Evolutionary conservation across 805 yeast species (phyloP).

Genomic region (Saturnispora mendoncae): DNA sequence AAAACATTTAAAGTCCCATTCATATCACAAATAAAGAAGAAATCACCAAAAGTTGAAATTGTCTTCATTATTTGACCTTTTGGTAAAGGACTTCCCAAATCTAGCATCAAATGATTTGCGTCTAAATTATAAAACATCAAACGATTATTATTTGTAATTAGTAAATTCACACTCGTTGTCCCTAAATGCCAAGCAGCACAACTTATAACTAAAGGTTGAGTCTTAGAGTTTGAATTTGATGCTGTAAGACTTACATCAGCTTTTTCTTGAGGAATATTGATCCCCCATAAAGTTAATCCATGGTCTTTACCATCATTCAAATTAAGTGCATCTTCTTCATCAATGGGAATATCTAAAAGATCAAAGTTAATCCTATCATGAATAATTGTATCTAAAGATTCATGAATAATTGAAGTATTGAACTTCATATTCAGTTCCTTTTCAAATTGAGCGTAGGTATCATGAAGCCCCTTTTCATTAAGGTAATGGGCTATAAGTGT

Average conservation of each 20-base stretch:
- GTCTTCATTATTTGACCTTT: slow-evolving; percentile 17
- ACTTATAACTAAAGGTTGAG: slow-evolving; percentile 3
- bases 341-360: slow-evolving; percentile 10
- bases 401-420: slow-evolving; percentile 22
- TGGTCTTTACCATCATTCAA: slow-evolving; percentile 15
- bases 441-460: slow-evolving; percentile 43
- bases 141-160: slow-evolving; percentile 23
- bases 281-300: slow-evolving; percentile 23
- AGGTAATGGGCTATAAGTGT: slow-evolving; percentile 52
- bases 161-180: slow-evolving; percentile 16
- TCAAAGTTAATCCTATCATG: slow-evolving; percentile 27
- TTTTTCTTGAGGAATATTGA: slow-evolving; percentile 15
- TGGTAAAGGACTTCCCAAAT: slow-evolving; percentile 13
- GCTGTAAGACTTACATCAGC: slow-evolving; percentile 14
- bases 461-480: slow-evolving; percentile 36
- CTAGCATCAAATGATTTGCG: slow-evolving; percentile 11
- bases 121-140: slow-evolving; percentile 23
- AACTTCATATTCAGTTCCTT: slow-evolving; percentile 33
- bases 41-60: slow-evolving; percentile 16
- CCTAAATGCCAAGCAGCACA: slow-evolving; percentile 12
- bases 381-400: slow-evolving; percentile 30
- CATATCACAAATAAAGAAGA: slow-evolving; percentile 28
- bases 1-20: slow-evolving; percentile 22
- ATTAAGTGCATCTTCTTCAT: background rate
- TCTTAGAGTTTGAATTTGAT: slow-evolving; percentile 5